phyloP scores from a whole-genome alignment of 495 filamentous ascomycete species.

The Tuber magnatum region DNA sequence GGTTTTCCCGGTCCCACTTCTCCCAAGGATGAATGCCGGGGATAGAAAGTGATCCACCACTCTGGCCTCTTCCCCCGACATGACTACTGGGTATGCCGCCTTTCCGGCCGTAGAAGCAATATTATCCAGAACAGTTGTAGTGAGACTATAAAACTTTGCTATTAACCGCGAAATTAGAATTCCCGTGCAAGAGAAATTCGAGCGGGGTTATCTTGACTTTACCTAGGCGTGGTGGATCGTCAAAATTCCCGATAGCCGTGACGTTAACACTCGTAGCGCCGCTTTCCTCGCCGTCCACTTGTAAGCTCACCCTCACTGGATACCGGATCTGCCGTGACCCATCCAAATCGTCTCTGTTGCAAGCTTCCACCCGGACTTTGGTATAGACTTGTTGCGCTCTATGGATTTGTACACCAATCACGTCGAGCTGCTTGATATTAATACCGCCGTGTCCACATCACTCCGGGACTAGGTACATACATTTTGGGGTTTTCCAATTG shows the following conservation, averaged over 20 bases:
- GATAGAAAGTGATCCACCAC: conserved; percentile 42
- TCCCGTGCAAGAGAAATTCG: conserved; percentile 18
- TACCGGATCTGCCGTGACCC: not conserved
- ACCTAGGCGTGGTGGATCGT: conserved; percentile 19
- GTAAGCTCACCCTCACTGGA: not conserved
- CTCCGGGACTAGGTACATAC: not conserved
- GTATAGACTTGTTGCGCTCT: not conserved
- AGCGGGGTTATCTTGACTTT: conserved; percentile 32
- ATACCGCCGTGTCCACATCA: not conserved
- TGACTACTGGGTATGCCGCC: conserved; percentile 44
- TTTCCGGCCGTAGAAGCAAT: conserved; percentile 4
- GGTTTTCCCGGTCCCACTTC: conserved; percentile 48
- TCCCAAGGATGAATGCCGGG: conserved; percentile 44
- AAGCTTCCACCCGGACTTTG: not conserved
- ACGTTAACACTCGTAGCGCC: not conserved
- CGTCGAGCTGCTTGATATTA: not conserved
- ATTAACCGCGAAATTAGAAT: not conserved
- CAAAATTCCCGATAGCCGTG: not conserved
- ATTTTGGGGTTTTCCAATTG: conserved; percentile 4
- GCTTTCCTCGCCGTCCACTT: not conserved
- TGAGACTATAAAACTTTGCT: conserved; percentile 26
- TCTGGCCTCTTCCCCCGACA: conserved; percentile 41
- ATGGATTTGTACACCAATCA: not conserved
- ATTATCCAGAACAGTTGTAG: conserved; percentile 12
- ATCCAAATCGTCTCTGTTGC: not conserved